Evolutionary conservation across 2,329 filamentous ascomycete genomes (phyloP).

Genomic region (Paecilomyces sp.): DNA sequence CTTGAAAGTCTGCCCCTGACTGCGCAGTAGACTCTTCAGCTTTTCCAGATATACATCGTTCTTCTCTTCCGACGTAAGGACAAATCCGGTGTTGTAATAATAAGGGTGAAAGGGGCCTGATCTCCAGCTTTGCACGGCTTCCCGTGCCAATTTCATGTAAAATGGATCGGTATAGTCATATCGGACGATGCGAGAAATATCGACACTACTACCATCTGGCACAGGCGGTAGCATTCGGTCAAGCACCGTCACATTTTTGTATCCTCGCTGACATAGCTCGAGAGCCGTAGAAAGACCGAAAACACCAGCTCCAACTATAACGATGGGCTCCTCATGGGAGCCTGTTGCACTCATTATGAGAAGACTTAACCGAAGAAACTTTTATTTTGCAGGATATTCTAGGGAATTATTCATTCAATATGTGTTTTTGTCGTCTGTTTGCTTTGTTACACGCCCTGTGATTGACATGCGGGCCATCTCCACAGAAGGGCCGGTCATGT

Average conservation of each 20-base stretch:
- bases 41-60: constrained; percentile 19
- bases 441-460: not conserved
- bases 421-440: too few species aligned
- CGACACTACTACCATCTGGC: constrained; percentile 48
- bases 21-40: constrained; percentile 26
- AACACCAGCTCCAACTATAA: constrained; percentile 63
- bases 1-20: constrained; percentile 26
- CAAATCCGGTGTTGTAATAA: constrained; percentile 22
- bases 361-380: not conserved
- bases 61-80: constrained; percentile 17
- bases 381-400: too few species aligned
- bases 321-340: constrained; percentile 37
- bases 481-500: not conserved
- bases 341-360: not conserved
- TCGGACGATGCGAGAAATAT: constrained; percentile 52
- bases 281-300: constrained; percentile 61
- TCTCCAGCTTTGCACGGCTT: constrained; percentile 62
- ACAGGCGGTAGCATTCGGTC: constrained; percentile 49
- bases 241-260: constrained; percentile 47
- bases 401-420: too few species aligned
- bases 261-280: constrained; percentile 54
- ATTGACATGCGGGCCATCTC: not conserved
- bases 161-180: constrained; percentile 71
- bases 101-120: constrained; percentile 27
- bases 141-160: constrained; percentile 64